Evolutionary conservation across 108 stramenopile genomes (phyloP).

Genomic region (Ochromonas danica): DNA sequence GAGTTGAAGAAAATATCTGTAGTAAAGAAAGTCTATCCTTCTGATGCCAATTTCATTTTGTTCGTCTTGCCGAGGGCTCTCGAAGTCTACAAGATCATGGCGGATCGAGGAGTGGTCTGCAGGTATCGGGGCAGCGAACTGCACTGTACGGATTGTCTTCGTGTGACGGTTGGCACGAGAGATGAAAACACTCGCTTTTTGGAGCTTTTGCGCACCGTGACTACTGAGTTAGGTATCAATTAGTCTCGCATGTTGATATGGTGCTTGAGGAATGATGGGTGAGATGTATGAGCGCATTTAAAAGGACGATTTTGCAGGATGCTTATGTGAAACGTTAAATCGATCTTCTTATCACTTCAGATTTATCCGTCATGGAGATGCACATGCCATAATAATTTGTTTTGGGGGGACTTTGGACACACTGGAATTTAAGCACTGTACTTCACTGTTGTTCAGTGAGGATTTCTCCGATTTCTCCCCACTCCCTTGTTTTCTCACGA

Average conservation of each 20-base stretch:
- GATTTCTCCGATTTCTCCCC: no score
- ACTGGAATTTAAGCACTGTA: no score
- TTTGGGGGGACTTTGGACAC: no score
- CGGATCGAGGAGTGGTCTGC: conserved; percentile 77
- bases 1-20: conserved; percentile 65
- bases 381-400: no score
- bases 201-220: conserved; percentile 13
- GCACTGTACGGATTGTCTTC: conserved; percentile 86
- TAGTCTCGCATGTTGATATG: background rate
- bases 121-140: conserved; percentile 86
- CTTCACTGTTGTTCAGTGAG: no score
- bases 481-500: no score
- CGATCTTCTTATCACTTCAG: no score
- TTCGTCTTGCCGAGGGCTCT: conserved; percentile 64
- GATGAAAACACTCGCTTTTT: conserved; percentile 79
- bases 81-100: conserved; percentile 82
- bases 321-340: no score
- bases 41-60: conserved; percentile 85
- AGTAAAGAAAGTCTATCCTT: conserved; percentile 71
- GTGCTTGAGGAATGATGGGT: background rate
- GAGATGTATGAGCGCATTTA: no score
- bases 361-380: no score
- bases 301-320: no score
- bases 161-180: conserved; percentile 80
- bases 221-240: background rate